These are phyloP conservation scores for Psilocybe cubensis DNA, from an alignment of 768 basidiomycete species.

Conservation along the genomic window DNA sequence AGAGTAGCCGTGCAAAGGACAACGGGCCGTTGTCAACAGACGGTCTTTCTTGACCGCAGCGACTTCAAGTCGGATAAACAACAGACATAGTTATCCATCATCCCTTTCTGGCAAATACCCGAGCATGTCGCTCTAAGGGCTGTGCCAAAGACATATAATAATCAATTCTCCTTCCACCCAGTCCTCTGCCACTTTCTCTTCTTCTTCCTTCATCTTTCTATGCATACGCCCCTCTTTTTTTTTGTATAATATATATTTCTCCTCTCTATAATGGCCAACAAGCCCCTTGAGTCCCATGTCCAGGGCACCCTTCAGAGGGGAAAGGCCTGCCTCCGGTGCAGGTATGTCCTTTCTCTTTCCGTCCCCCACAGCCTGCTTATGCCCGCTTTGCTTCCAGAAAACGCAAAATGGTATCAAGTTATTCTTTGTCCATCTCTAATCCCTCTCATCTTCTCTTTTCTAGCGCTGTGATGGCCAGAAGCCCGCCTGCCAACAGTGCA, in stretches of 20 bases:
- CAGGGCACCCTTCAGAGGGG: constrained; percentile 62
- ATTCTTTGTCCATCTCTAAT: constrained; percentile 5
- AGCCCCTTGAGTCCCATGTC: constrained; percentile 38
- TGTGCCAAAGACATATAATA: constrained; percentile 25
- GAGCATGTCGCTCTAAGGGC: constrained; percentile 24
- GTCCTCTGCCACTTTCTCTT: constrained; percentile 24
- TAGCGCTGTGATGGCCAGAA: constrained; percentile 81
- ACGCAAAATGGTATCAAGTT: constrained; percentile 61
- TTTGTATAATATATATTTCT: constrained; percentile 37
- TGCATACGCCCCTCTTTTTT: constrained; percentile 20
- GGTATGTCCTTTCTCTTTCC: constrained; percentile 40
- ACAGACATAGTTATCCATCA: constrained; percentile 7
- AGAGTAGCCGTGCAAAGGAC: constrained; percentile 10
- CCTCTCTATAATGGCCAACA: constrained; percentile 52
- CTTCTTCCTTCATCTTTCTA: constrained; percentile 27
- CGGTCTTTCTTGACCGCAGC: constrained; percentile 21
- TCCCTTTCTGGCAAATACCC: constrained; percentile 14
- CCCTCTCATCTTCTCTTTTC: constrained; percentile 5
- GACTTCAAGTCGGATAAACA: constrained; percentile 10
- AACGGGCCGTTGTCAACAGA: constrained; percentile 14
- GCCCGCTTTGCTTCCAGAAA: constrained; percentile 45
- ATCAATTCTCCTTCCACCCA: constrained; percentile 28
- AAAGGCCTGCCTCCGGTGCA: constrained; percentile 75
- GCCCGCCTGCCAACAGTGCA: constrained; percentile 80
- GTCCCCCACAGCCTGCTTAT: constrained; percentile 10